Evolutionary conservation across 768 basidiomycete genomes (phyloP), one percentile per base, ranked within the genome.

Genomic region (button mushroom (Agaricus bisporus)): DNA sequence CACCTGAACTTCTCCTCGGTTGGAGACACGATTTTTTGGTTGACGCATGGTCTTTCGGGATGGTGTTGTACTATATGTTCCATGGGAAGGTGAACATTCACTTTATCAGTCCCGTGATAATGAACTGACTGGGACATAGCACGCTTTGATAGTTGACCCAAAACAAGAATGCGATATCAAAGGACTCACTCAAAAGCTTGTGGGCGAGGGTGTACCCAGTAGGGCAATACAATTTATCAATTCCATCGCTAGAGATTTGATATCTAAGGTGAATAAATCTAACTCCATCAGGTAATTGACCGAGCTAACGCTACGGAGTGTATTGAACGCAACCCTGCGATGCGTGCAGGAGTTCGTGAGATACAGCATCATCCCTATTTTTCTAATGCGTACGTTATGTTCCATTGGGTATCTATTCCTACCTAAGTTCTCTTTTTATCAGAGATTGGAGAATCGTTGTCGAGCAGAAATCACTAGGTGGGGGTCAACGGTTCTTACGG

Each of bases 1-100:
- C 82, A 4, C 82, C 83, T 1, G 82, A 84, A 57, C 55, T 79
- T 0, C 55, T 81, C 11, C 66, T 83, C 8, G 77, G 77, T 0
- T 85, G 83, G 83, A 60, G 68, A 14, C 74, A 79, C 49, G 76
- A 80, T 57, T 67, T 61, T 20, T 66, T 73, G 12, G 79, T 79
- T 17, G 83, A 85, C 63, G 76, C 73, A 57, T 85, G 83, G 82
- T 75, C 75, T 0, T 81, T 83, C 56, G 83, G 82, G 3, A 61
- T 78, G 60, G 52, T 80, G 36, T 51, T 83, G 37, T 75, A 73
- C 55, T 79, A 73, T 56, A 73, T 83, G 72, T 63, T 76, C 41
- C 70, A 73, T 26, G 77, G 77, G 25, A 66, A 60, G 61, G 81
- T 81, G 50, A 61, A 70, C 60, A 9, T 8, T 26, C 12, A 26